A percentile compares a stretch with the other conserved stretches of the same genome.
These are phyloP conservation scores for Waltergamsia citrina DNA, from an alignment of 2,329 filamentous ascomycete species.

Conservation along the genomic window DNA sequence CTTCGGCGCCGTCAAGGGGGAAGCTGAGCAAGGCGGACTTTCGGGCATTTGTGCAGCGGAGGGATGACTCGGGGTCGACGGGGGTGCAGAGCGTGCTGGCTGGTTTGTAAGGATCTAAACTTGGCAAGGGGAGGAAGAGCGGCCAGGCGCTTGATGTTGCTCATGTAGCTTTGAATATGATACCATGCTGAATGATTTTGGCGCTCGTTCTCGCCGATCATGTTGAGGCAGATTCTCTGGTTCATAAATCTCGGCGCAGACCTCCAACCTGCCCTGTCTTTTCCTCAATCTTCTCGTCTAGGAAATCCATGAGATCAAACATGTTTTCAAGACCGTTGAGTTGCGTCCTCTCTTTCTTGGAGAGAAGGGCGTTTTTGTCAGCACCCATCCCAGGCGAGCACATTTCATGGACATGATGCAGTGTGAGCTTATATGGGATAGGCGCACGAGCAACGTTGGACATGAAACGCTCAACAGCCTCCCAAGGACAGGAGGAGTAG, in stretches of 20 bases:
- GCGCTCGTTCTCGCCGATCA: background rate
- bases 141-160: constrained; percentile 2
- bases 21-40: constrained; percentile 61
- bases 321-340: constrained; percentile 42
- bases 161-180: constrained; percentile 11
- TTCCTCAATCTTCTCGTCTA: constrained; percentile 39
- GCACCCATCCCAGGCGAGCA: constrained; percentile 44
- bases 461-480: constrained; percentile 54
- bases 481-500: constrained; percentile 46
- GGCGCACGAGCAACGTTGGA: constrained; percentile 45
- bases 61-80: constrained; percentile 73
- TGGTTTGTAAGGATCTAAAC: constrained; percentile 32
- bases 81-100: constrained; percentile 78
- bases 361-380: constrained; percentile 42
- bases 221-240: background rate
- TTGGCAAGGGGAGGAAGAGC: background rate
- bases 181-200: constrained; percentile 10
- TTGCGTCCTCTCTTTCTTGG: constrained; percentile 42
- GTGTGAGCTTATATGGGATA: constrained; percentile 51
- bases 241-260: constrained; percentile 22
- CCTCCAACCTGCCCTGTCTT: constrained; percentile 19
- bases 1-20: constrained; percentile 32
- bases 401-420: constrained; percentile 63
- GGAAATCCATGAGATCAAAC: constrained; percentile 49
- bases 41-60: constrained; percentile 72